Evolutionary conservation across 208 protist species (phyloP).

Genomic region (Porcisia hertigi): DNA sequence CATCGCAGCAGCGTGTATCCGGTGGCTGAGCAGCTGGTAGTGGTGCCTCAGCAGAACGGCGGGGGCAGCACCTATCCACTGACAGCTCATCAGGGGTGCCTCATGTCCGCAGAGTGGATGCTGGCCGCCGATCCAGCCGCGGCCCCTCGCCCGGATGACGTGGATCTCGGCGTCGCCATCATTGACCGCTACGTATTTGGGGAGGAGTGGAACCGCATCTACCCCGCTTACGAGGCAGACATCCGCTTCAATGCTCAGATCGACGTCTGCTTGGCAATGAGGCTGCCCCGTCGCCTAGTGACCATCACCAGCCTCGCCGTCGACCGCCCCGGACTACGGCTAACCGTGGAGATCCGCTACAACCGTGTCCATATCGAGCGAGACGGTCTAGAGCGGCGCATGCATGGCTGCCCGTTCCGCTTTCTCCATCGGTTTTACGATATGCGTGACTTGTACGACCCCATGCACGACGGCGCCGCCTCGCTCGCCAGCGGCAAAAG

Average conservation of each 20-base stretch:
- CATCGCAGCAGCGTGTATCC: constrained; percentile 18
- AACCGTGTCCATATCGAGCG: constrained; percentile 45
- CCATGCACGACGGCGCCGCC: constrained; percentile 22
- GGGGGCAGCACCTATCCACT: constrained; percentile 18
- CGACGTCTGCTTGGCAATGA: constrained; percentile 75
- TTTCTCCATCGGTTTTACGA: constrained; percentile 82
- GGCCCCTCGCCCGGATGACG: constrained; percentile 35
- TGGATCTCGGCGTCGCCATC: constrained; percentile 50
- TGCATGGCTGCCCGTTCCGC: constrained; percentile 66
- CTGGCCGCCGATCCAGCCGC: constrained; percentile 23
- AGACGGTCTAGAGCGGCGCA: constrained; percentile 65
- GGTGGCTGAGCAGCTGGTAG: constrained; percentile 23
- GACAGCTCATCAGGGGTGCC: neutral
- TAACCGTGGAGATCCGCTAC: constrained; percentile 76
- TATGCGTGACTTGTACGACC: constrained; percentile 57
- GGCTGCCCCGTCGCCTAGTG: constrained; percentile 69
- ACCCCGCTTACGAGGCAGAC: constrained; percentile 60
- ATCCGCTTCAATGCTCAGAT: constrained; percentile 76
- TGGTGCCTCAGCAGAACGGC: constrained; percentile 24
- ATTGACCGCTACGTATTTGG: constrained; percentile 83
- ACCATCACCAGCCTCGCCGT: constrained; percentile 59
- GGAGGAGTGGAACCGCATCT: constrained; percentile 67
- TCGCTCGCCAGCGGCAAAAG: constrained; percentile 13
- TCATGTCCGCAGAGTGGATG: constrained; percentile 15
- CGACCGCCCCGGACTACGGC: constrained; percentile 72